A percentile compares a stretch with the other conserved stretches of the same genome.
Conservation (phyloP, 768 basidiomycete species). For the Termitomyces sp. region DNA sequence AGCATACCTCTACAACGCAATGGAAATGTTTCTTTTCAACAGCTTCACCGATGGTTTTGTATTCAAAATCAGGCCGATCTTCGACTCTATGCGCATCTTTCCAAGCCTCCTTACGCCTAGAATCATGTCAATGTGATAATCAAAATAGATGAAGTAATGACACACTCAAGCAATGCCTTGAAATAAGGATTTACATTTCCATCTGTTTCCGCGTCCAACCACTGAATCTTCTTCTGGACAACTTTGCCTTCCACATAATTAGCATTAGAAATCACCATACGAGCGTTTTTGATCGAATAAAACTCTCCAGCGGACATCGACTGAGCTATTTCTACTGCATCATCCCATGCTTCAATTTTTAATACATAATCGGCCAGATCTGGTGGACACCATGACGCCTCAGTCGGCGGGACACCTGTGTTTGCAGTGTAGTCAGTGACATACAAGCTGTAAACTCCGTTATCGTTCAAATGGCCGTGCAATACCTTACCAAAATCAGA, state of each 20-base stretch:
- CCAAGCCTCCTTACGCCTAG: constrained; percentile 49
- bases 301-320: constrained; percentile 44
- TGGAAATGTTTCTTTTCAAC: constrained; percentile 38
- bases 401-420: constrained; percentile 21
- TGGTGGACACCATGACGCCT: constrained; percentile 41
- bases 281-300: constrained; percentile 49
- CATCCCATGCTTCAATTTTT: constrained; percentile 58
- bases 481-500: constrained; percentile 39
- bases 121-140: constrained; percentile 1
- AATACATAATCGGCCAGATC: constrained; percentile 39
- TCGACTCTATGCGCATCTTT: constrained; percentile 20
- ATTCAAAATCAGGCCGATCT: constrained; percentile 28
- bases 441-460: constrained; percentile 40
- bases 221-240: constrained; percentile 35
- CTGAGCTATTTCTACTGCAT: constrained; percentile 33
- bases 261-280: constrained; percentile 31
- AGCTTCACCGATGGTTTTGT: constrained; percentile 44
- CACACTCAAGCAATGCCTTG: constrained; percentile 48
- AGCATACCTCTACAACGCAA: constrained; percentile 53
- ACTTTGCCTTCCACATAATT: constrained; percentile 53
- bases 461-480: constrained; percentile 32
- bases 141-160: constrained; percentile 4
- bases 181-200: constrained; percentile 31
- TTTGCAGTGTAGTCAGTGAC: constrained; percentile 65
- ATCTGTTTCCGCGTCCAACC: constrained; percentile 33